phyloP scores from a whole-genome alignment of 2,329 filamentous ascomycete species.

The Sarocladium kiliense region DNA sequence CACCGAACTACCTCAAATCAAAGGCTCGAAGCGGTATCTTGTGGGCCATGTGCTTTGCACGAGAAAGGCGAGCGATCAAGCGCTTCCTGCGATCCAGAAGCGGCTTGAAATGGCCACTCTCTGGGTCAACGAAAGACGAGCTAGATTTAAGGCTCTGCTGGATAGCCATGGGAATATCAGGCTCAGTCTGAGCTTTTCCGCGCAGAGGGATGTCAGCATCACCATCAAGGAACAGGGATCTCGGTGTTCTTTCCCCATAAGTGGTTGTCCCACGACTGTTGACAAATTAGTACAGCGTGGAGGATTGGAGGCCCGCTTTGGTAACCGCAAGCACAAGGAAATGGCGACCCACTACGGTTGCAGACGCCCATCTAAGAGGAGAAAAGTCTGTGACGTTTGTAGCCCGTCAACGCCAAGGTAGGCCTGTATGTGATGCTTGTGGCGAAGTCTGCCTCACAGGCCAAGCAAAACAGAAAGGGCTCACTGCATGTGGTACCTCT shows the following conservation, averaged over 20 bases:
- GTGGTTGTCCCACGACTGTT: background rate
- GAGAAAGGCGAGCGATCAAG: background rate
- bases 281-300: background rate
- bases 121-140: background rate
- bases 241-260: background rate
- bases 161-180: background rate
- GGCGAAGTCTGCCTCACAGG: too few relatives aligned
- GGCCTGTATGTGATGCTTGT: too few relatives aligned
- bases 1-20: background rate
- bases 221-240: background rate
- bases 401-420: background rate
- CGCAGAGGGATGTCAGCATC: background rate
- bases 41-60: background rate
- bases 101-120: background rate
- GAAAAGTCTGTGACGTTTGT: background rate
- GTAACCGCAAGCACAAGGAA: background rate
- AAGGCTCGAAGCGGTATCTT: background rate
- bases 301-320: background rate
- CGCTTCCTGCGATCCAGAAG: background rate
- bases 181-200: background rate
- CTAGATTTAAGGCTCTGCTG: background rate
- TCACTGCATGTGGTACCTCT: too few relatives aligned
- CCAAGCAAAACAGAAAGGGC: too few relatives aligned
- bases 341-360: background rate
- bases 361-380: background rate